Evolutionary conservation across 306 rosid species (phyloP).

Genomic region (Castanea mollissima): DNA sequence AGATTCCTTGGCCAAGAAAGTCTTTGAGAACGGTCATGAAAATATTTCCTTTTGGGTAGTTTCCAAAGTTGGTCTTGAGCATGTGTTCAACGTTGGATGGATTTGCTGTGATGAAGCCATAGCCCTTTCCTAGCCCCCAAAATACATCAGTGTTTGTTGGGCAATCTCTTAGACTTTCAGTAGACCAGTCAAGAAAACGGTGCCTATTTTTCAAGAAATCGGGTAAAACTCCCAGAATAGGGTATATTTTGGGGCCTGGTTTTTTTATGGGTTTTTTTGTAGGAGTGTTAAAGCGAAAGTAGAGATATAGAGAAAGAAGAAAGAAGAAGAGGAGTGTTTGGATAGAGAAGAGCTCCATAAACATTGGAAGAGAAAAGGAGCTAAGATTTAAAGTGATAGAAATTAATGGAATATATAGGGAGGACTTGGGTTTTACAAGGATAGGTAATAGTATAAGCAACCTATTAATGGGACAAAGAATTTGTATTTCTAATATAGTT

Average conservation of each 20-base stretch:
- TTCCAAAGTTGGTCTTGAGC: too few species aligned
- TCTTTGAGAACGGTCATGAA: too few species aligned
- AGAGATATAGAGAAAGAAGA: slow-evolving; percentile 25
- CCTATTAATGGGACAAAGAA: too few species aligned
- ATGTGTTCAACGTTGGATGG: slow-evolving; percentile 52
- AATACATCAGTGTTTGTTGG: slow-evolving; percentile 50
- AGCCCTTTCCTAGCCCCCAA: slow-evolving; percentile 31
- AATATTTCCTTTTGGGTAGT: too few species aligned
- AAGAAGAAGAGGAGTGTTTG: neutral
- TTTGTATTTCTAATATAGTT: too few species aligned
- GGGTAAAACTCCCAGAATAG: slow-evolving; percentile 47
- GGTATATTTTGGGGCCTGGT: slow-evolving; percentile 48
- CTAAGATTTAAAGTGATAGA: too few species aligned
- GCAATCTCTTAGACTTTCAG: slow-evolving; percentile 38
- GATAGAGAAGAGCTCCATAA: slow-evolving; percentile 24
- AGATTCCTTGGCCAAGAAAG: too few species aligned
- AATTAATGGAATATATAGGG: too few species aligned
- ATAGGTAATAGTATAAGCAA: too few species aligned
- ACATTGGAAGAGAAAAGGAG: too few species aligned
- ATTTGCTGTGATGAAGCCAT: slow-evolving; percentile 53
- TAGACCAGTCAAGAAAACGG: slow-evolving; percentile 58
- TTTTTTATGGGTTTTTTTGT: neutral
- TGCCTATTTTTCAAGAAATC: slow-evolving; percentile 50
- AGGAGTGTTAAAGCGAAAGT: neutral
- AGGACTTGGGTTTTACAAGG: too few species aligned